Percentiles rank a stretch among this genome's conserved stretches.
Conservation (phyloP, 2,329 filamentous ascomycete genomes). For the Penicillium sclerotigenum region DNA sequence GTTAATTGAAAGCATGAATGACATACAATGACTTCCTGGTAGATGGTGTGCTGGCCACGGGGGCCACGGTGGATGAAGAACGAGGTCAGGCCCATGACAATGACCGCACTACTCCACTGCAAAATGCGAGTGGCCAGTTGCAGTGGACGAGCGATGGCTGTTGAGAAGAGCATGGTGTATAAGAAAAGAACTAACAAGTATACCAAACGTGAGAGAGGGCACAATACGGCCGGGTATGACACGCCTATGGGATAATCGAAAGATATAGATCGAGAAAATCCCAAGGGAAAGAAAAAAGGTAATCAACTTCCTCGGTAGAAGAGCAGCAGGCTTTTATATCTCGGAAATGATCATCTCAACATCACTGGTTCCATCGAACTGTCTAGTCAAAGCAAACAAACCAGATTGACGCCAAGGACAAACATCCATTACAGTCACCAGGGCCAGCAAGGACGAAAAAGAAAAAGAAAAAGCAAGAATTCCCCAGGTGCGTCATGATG, state of each 20-base stretch:
- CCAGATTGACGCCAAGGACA: conserved; percentile 14
- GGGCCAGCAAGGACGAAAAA: conserved; percentile 7
- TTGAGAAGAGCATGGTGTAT: conserved; percentile 23
- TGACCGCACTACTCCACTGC: conserved; percentile 25
- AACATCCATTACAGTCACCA: conserved; percentile 3
- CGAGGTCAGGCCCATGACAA: conserved; percentile 25
- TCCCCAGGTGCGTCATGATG: conserved; percentile 35
- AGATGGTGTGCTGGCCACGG: conserved; percentile 20
- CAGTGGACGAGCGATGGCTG: conserved; percentile 28
- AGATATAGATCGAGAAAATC: not conserved
- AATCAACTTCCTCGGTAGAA: not conserved
- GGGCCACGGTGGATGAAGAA: conserved; percentile 20
- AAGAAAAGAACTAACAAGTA: not conserved
- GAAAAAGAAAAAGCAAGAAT: conserved; percentile 8
- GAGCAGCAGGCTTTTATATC: conserved; percentile 2
- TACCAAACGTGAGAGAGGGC: not conserved
- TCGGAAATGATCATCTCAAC: not conserved
- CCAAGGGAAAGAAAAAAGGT: not conserved
- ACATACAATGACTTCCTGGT: conserved; percentile 26
- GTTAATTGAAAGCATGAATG: not conserved
- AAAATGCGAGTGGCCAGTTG: conserved; percentile 26
- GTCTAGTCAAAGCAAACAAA: conserved; percentile 12
- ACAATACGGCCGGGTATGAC: not conserved
- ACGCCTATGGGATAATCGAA: not conserved
- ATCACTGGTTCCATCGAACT: not conserved